A percentile compares a stretch with the other conserved stretches of the same genome.
Conservation (phyloP, 1,284 basidiomycete species). For the Schizophyllum amplum region DNA sequence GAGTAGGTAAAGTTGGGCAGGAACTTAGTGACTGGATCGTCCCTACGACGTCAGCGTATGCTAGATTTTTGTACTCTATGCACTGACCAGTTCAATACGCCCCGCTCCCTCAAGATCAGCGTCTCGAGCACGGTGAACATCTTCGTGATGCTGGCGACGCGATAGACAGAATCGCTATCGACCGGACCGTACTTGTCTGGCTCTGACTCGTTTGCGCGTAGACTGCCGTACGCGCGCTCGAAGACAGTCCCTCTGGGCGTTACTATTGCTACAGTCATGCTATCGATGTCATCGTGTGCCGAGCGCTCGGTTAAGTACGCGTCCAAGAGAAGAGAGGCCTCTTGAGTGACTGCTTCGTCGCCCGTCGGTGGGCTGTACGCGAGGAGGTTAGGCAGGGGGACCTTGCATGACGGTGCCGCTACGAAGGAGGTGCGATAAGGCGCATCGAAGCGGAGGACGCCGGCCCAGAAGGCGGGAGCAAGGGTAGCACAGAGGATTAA, state of each 20-base stretch:
- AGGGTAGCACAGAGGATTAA: neutral
- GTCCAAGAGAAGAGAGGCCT: conserved; percentile 11
- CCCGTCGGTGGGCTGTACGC: conserved; percentile 12
- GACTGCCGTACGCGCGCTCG: conserved; percentile 27
- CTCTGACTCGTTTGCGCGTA: conserved; percentile 36
- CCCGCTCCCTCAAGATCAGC: conserved; percentile 35
- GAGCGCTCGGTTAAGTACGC: conserved; percentile 12
- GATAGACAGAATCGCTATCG: conserved; percentile 35
- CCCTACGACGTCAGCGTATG: conserved; percentile 19
- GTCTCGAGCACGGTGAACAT: conserved; percentile 39
- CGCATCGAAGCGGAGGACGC: neutral
- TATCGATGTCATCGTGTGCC: conserved; percentile 26
- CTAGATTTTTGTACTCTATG: neutral
- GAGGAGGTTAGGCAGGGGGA: conserved; percentile 17
- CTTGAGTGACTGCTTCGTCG: conserved; percentile 8
- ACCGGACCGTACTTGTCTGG: conserved; percentile 16
- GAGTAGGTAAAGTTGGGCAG: conserved; percentile 27
- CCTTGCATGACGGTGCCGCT: conserved; percentile 6
- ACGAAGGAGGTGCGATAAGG: conserved; percentile 12
- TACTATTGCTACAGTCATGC: conserved; percentile 31
- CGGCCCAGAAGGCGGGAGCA: neutral
- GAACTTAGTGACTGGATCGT: conserved; percentile 33
- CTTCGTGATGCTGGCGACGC: conserved; percentile 41
- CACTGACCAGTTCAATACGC: conserved; percentile 30
- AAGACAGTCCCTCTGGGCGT: conserved; percentile 30